These are phyloP conservation scores for Metschnikowia bowlesiae DNA, from an alignment of 805 yeast species.

Conservation along the genomic window DNA sequence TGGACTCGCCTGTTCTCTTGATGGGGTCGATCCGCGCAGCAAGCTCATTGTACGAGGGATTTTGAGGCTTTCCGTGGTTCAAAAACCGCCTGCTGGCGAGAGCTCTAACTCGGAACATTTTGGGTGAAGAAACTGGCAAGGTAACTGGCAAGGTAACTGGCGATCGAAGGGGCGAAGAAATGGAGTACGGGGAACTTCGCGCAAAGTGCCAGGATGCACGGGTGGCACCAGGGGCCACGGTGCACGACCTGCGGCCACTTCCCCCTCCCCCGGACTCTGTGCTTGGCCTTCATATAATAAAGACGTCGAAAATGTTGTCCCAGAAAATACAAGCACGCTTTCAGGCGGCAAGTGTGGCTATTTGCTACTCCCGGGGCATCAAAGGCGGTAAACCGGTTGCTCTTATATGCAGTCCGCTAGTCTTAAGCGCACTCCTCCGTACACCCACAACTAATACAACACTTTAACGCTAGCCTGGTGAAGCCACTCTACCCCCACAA, in stretches of 20 bases:
- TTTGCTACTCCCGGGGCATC: too few relatives aligned
- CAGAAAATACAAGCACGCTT: too few relatives aligned
- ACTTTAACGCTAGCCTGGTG: too few relatives aligned
- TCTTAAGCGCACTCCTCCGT: background rate
- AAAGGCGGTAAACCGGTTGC: too few relatives aligned
- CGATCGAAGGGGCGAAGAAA: background rate
- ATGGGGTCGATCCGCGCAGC: conserved; percentile 74
- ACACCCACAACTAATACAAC: background rate
- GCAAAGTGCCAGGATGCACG: background rate
- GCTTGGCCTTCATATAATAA: too few relatives aligned
- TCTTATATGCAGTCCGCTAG: background rate
- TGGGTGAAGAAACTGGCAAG: background rate
- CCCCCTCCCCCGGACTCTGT: too few relatives aligned
- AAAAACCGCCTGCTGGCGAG: conserved; percentile 14
- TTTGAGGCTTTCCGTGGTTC: conserved; percentile 38
- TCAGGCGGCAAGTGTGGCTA: too few relatives aligned
- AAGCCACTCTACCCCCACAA: too few relatives aligned
- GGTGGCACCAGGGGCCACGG: background rate
- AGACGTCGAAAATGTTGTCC: too few relatives aligned
- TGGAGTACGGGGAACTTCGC: background rate
- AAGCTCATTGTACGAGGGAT: conserved; percentile 39
- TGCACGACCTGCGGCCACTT: too few relatives aligned
- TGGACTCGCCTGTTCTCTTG: conserved; percentile 66
- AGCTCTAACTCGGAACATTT: background rate
- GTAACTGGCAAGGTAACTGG: too few relatives aligned